Conservation (phyloP, 306 rosid species). For the Morella rubra region DNA sequence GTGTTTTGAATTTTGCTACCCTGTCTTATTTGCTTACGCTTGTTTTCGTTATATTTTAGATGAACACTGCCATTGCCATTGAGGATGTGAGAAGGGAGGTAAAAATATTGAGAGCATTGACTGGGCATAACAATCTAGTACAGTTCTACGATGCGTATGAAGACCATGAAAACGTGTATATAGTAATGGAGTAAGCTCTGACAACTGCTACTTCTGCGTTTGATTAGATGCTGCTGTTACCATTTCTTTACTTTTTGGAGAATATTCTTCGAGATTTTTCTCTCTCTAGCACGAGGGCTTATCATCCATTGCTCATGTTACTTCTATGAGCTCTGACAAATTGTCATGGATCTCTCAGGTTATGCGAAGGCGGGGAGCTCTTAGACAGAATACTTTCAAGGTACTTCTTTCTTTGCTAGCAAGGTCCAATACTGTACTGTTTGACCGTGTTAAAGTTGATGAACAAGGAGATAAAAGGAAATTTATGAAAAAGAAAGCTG, state of each 20-base stretch:
- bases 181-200: conserved; percentile 88
- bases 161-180: conserved; percentile 82
- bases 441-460: conserved; percentile 11
- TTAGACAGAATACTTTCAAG: conserved; percentile 87
- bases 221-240: conserved; percentile 5
- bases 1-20: not conserved
- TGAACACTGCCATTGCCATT: conserved; percentile 92
- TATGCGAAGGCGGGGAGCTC: conserved; percentile 96
- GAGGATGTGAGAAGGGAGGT: conserved; percentile 98
- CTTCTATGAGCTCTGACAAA: not conserved
- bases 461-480: conserved; percentile 8
- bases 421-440: conserved; percentile 11
- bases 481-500: conserved; percentile 6
- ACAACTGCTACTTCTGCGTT: conserved; percentile 13
- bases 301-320: not conserved
- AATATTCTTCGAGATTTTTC: conserved; percentile 18
- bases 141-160: conserved; percentile 78
- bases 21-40: conserved; percentile 7
- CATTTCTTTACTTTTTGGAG: not conserved
- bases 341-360: conserved; percentile 44
- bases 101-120: conserved; percentile 87
- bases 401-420: conserved; percentile 36
- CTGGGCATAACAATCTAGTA: conserved; percentile 73
- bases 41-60: conserved; percentile 46
- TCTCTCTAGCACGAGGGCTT: conserved; percentile 5